These are phyloP conservation scores for Cylindrodendrum hubeiense DNA, from an alignment of 2,329 filamentous ascomycete genomes.

Conservation along the genomic window DNA sequence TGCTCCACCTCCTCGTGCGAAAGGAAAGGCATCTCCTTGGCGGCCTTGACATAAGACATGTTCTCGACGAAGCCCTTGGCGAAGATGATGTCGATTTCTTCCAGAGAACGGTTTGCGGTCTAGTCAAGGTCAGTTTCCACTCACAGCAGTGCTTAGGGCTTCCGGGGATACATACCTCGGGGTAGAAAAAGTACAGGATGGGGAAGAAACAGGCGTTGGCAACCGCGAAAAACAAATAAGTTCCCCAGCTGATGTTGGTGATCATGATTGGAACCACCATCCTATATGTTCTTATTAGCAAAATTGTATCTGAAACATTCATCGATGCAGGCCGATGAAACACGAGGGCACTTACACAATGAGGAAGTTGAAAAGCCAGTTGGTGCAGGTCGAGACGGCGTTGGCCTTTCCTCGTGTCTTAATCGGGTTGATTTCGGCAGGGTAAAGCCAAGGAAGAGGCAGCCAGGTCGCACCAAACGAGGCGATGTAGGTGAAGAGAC, in stretches of 20 bases:
- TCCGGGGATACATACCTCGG: conserved; percentile 42
- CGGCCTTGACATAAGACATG: conserved; percentile 70
- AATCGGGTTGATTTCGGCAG: conserved; percentile 66
- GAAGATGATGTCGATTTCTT: conserved; percentile 71
- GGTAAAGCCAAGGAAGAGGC: conserved; percentile 72
- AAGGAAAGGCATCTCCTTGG: conserved; percentile 67
- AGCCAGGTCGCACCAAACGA: conserved; percentile 76
- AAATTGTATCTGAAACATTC: neutral
- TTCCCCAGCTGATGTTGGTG: conserved; percentile 67
- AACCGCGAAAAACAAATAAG: conserved; percentile 62
- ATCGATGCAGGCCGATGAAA: fast-evolving
- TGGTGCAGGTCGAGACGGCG: conserved; percentile 70
- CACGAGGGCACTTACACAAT: conserved; percentile 52
- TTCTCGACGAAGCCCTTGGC: conserved; percentile 70
- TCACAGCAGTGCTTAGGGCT: fast-evolving
- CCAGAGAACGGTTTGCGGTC: conserved; percentile 57
- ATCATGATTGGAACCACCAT: conserved; percentile 75
- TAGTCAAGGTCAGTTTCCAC: conserved; percentile 30
- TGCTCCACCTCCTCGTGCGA: conserved; percentile 64
- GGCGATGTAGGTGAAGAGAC: conserved; percentile 77
- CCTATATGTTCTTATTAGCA: conserved; percentile 1
- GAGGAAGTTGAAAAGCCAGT: conserved; percentile 66
- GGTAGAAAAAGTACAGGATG: conserved; percentile 62
- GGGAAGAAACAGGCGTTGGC: conserved; percentile 66
- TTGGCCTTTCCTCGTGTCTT: conserved; percentile 60